Evolutionary conservation across 495 filamentous ascomycete genomes (phyloP).

Genomic region (Trichoderma asperelloides): DNA sequence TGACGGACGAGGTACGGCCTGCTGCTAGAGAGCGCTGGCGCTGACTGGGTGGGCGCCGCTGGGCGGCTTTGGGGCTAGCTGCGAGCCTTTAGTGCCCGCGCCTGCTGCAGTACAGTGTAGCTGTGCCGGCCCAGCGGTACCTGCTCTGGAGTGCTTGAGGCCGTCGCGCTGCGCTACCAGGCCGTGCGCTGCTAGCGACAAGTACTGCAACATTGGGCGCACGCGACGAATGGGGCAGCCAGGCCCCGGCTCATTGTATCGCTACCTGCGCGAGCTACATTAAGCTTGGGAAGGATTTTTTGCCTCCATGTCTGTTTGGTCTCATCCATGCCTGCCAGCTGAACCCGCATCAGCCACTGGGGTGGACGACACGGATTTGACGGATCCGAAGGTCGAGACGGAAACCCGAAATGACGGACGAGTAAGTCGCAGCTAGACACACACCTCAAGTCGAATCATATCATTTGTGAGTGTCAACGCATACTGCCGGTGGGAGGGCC

Average conservation of each 20-base stretch:
- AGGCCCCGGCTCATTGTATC: neutral
- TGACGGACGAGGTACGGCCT: neutral
- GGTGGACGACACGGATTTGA: neutral
- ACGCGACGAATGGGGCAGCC: neutral
- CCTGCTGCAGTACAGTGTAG: neutral
- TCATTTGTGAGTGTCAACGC: neutral
- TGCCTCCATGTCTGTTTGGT: neutral
- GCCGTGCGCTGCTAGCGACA: neutral
- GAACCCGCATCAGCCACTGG: neutral
- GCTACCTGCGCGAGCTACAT: neutral
- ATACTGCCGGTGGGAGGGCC: neutral
- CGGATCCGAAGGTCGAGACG: neutral
- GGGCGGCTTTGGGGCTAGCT: neutral
- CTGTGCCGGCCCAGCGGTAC: neutral
- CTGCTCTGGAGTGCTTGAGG: neutral
- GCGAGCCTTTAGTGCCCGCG: neutral
- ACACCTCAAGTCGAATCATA: neutral
- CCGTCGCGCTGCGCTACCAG: neutral
- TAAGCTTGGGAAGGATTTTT: neutral
- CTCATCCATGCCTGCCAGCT: neutral
- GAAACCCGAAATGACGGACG: neutral
- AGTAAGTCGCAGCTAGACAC: neutral
- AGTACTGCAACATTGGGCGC: neutral
- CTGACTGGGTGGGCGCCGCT: constrained; percentile 1
- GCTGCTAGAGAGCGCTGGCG: neutral